Conservation (phyloP, 805 yeast species). For the Saccharomycopsis vini region DNA sequence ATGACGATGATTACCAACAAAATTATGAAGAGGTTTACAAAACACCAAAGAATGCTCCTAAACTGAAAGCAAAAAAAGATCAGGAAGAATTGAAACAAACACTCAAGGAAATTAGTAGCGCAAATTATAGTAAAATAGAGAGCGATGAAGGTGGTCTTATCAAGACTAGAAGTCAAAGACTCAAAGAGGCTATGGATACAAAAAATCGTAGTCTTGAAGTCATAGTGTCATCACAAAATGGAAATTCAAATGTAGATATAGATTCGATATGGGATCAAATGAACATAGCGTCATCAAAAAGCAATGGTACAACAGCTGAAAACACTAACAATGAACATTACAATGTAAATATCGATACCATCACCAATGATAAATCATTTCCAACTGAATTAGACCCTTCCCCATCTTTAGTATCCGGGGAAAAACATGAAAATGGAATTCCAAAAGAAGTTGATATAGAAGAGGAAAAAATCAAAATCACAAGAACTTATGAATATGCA, state of each 20-base stretch:
- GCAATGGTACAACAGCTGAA: too few species aligned
- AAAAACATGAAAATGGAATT: too few species aligned
- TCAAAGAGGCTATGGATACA: slow-evolving; percentile 13
- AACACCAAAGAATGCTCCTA: not conserved
- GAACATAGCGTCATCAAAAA: slow-evolving; percentile 28
- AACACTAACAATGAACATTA: too few species aligned
- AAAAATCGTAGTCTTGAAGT: not conserved
- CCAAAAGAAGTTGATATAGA: not conserved
- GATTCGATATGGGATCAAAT: slow-evolving; percentile 48
- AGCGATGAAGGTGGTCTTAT: slow-evolving; percentile 54
- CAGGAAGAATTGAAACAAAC: slow-evolving; percentile 20
- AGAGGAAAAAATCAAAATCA: slow-evolving; percentile 33
- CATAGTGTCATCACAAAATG: not conserved
- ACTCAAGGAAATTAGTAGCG: slow-evolving; percentile 20
- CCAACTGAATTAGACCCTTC: too few species aligned
- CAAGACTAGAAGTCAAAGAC: slow-evolving; percentile 44
- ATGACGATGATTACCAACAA: too few species aligned
- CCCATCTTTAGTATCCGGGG: too few species aligned
- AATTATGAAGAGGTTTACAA: not conserved
- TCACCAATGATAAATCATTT: too few species aligned
- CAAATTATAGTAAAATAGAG: slow-evolving; percentile 45
- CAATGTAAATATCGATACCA: too few species aligned
- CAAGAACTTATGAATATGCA: slow-evolving; percentile 78
- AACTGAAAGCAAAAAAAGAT: not conserved
- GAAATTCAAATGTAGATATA: slow-evolving; percentile 31